phyloP scores from a whole-genome alignment of 495 filamentous ascomycete genomes.

The Poronia punctata region DNA sequence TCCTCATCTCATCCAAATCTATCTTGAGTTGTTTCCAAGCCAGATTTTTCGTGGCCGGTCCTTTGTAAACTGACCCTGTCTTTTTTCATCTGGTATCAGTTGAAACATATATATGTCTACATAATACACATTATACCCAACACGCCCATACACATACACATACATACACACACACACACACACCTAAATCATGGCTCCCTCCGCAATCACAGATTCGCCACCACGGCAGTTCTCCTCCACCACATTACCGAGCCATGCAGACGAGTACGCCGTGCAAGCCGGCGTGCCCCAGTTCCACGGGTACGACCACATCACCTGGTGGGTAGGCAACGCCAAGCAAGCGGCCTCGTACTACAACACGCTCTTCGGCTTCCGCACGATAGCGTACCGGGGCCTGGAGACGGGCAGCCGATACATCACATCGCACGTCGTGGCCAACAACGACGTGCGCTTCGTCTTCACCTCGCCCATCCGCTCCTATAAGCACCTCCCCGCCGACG shows the following conservation, averaged over 20 bases:
- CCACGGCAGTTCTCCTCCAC: slow-evolving; percentile 30
- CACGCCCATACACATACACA: neutral
- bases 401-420: slow-evolving; percentile 70
- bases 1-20: too few species aligned
- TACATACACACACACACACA: slow-evolving; percentile 10
- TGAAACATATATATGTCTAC: too few species aligned
- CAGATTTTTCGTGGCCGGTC: too few species aligned
- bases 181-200: slow-evolving; percentile 56
- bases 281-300: slow-evolving; percentile 58
- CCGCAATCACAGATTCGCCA: slow-evolving; percentile 54
- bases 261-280: slow-evolving; percentile 37
- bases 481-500: slow-evolving; percentile 41
- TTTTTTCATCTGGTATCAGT: too few species aligned
- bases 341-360: slow-evolving; percentile 79
- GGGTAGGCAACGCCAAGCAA: slow-evolving; percentile 93
- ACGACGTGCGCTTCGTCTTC: slow-evolving; percentile 72
- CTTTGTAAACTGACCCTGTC: too few species aligned
- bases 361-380: slow-evolving; percentile 69
- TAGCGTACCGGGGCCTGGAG: slow-evolving; percentile 82
- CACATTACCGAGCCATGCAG: slow-evolving; percentile 30
- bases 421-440: slow-evolving; percentile 76
- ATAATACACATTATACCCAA: too few species aligned
- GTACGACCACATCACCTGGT: slow-evolving; percentile 89
- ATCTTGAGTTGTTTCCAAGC: neutral
- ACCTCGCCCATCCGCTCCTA: slow-evolving; percentile 68